A percentile compares a stretch with the other conserved stretches of the same genome.
Conservation (phyloP, 495 filamentous ascomycete genomes). For the Hyaloscypha variabilis region DNA sequence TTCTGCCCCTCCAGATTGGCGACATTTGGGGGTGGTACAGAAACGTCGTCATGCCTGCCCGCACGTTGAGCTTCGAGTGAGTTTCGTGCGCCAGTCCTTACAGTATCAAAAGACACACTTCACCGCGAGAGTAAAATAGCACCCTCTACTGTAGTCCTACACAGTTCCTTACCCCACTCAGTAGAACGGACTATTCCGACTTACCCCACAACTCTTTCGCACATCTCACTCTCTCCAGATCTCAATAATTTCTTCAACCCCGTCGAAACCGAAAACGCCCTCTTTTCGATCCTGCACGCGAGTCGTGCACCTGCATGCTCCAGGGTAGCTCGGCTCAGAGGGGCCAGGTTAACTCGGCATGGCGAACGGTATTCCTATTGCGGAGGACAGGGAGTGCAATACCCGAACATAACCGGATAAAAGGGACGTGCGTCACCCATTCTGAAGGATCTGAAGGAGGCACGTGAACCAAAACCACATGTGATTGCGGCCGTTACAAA, state of each 20-base stretch:
- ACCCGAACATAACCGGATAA: slow-evolving; percentile 26
- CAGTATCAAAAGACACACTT: no score
- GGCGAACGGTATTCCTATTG: slow-evolving; percentile 4
- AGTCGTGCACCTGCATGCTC: slow-evolving; percentile 14
- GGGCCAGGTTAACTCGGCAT: slow-evolving; percentile 15
- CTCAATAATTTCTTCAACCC: slow-evolving; percentile 27
- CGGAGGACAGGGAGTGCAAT: slow-evolving; percentile 1
- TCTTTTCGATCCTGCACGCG: background rate
- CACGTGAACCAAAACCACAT: slow-evolving; percentile 18
- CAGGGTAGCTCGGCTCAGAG: background rate
- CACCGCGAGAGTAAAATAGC: no score
- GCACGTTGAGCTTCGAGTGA: background rate
- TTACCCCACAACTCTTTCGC: background rate
- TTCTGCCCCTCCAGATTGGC: background rate
- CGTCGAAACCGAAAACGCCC: background rate
- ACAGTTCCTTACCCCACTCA: no score
- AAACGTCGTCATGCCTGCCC: background rate
- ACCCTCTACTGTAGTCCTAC: no score
- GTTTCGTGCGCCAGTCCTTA: no score
- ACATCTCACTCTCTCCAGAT: background rate
- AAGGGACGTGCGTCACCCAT: slow-evolving; percentile 23
- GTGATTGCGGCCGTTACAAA: slow-evolving; percentile 20
- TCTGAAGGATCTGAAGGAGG: background rate
- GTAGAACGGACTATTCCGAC: no score
- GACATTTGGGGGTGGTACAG: background rate